phyloP scores from a whole-genome alignment of 2,329 filamentous ascomycete genomes.

The Diplodia mutila region DNA sequence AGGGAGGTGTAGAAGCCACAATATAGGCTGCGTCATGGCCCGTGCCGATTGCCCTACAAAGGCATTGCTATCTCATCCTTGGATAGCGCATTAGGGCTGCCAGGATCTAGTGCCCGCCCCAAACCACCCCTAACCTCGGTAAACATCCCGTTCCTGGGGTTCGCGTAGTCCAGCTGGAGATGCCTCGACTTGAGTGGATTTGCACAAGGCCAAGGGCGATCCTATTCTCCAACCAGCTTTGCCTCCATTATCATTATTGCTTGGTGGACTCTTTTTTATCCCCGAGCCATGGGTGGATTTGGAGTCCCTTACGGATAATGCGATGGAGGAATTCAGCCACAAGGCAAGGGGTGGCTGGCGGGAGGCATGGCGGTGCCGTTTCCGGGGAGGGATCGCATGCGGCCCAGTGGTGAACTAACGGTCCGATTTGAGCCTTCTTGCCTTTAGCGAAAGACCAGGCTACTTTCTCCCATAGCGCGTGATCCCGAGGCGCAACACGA shows the following conservation, averaged over 20 bases:
- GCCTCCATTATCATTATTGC: too few relatives aligned
- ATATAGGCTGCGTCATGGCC: not conserved
- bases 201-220: not conserved
- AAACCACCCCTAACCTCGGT: not conserved
- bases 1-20: not conserved
- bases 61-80: not conserved
- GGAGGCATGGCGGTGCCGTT: not conserved
- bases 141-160: not conserved
- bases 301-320: too few relatives aligned
- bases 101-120: not conserved
- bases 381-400: slow-evolving; percentile 3
- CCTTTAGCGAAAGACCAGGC: slow-evolving; percentile 1
- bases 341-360: slow-evolving; percentile 2
- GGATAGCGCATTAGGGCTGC: not conserved
- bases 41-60: not conserved
- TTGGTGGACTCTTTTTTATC: too few relatives aligned
- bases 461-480: slow-evolving; percentile 11
- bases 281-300: too few relatives aligned
- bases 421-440: slow-evolving; percentile 1
- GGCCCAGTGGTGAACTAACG: not conserved
- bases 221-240: not conserved
- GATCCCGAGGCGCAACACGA: not conserved
- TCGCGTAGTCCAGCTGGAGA: not conserved
- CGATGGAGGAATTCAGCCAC: not conserved
- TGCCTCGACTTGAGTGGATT: not conserved